These are phyloP conservation scores for Debaryomyces singareniensis DNA, from an alignment of 1,139 yeast genomes.

Conservation along the genomic window DNA sequence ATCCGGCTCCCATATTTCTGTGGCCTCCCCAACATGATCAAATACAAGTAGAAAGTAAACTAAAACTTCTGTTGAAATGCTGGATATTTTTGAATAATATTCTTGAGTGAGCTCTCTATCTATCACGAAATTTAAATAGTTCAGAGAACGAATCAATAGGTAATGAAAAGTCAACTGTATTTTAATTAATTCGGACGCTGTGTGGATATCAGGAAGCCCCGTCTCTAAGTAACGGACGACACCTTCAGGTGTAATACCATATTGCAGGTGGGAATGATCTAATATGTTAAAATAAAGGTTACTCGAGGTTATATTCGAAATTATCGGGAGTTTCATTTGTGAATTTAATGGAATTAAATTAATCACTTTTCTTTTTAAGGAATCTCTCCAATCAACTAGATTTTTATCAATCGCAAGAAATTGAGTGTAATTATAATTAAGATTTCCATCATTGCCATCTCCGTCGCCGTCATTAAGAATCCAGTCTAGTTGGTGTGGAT, in stretches of 20 bases:
- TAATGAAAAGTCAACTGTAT: constrained; percentile 43
- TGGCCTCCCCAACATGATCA: constrained; percentile 23
- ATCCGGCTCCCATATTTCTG: constrained; percentile 8
- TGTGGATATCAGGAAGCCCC: constrained; percentile 35
- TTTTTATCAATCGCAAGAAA: constrained; percentile 40
- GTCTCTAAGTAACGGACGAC: constrained; percentile 22
- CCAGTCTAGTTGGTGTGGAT: constrained; percentile 37
- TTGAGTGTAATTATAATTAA: constrained; percentile 42
- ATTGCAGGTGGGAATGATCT: constrained; percentile 9
- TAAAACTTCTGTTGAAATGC: constrained; percentile 35
- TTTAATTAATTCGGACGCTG: constrained; percentile 36
- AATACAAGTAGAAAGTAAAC: constrained; percentile 34
- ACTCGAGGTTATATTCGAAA: constrained; percentile 17
- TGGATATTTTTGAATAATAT: constrained; percentile 30
- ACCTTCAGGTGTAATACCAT: constrained; percentile 27
- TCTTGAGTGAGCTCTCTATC: constrained; percentile 36
- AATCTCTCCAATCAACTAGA: constrained; percentile 37
- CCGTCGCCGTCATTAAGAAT: constrained; percentile 45
- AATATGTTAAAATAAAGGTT: constrained; percentile 28
- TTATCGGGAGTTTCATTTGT: constrained; percentile 30
- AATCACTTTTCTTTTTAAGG: constrained; percentile 26
- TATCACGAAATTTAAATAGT: constrained; percentile 41
- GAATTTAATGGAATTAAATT: constrained; percentile 25
- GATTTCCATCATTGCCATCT: constrained; percentile 46
- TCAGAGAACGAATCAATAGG: constrained; percentile 37